Evolutionary conservation across 805 yeast species (phyloP).

Genomic region (Novakomyces olei): DNA sequence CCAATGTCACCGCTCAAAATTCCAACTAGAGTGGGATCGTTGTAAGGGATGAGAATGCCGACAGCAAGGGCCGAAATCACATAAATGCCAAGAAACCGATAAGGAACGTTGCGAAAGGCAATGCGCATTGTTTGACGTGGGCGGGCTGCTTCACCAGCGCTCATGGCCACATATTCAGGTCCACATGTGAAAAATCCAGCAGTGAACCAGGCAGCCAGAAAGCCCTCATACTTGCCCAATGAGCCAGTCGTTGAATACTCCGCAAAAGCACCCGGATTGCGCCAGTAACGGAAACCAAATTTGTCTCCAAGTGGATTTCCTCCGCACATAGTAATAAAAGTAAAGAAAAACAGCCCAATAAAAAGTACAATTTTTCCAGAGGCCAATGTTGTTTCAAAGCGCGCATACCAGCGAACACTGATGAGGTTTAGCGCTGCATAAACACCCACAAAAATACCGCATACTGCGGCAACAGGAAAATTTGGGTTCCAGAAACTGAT

Average conservation of each 20-base stretch:
- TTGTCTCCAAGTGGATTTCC: constrained; percentile 58
- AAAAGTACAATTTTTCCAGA: constrained; percentile 40
- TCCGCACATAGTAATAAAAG: constrained; percentile 43
- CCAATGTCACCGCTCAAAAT: too few species aligned
- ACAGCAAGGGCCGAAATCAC: constrained; percentile 32
- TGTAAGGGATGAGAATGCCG: constrained; percentile 55
- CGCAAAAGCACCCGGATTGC: constrained; percentile 45
- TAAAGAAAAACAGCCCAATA: constrained; percentile 40
- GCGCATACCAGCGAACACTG: constrained; percentile 28
- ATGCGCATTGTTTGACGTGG: constrained; percentile 46
- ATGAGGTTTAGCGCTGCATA: constrained; percentile 23
- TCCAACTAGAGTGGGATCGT: constrained; percentile 26
- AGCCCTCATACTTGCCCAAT: constrained; percentile 38
- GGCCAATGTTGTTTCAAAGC: constrained; percentile 33
- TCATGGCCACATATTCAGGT: constrained; percentile 51
- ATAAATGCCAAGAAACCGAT: constrained; percentile 58
- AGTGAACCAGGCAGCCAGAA: constrained; percentile 37
- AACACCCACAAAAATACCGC: constrained; percentile 25
- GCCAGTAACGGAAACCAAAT: constrained; percentile 51
- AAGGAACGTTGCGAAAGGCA: constrained; percentile 62
- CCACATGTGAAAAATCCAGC: constrained; percentile 53
- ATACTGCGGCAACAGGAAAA: constrained; percentile 23
- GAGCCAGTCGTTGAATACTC: constrained; percentile 19
- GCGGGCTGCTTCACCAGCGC: constrained; percentile 54
- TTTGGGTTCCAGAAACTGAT: constrained; percentile 40